These are phyloP conservation scores for Macrolepiota fuliginosa DNA, from an alignment of 768 basidiomycete genomes.

Conservation along the genomic window DNA sequence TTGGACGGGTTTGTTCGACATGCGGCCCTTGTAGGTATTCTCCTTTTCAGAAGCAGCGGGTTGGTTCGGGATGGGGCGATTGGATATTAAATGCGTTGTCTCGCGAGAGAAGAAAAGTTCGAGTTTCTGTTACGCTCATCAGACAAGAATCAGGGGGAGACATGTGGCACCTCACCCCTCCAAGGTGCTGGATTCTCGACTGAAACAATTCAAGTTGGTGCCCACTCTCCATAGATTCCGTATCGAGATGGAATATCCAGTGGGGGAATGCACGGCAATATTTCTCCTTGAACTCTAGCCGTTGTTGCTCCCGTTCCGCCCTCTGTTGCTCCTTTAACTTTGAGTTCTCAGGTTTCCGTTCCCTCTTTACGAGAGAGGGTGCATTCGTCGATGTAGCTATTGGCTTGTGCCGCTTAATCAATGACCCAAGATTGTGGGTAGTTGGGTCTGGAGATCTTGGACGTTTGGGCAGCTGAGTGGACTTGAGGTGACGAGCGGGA, in stretches of 20 bases:
- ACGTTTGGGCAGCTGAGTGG: conserved; percentile 21
- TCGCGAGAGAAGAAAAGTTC: conserved; percentile 87
- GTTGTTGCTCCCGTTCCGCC: conserved; percentile 51
- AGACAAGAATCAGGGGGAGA: conserved; percentile 8
- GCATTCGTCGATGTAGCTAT: conserved; percentile 31
- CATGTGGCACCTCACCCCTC: conserved; percentile 61
- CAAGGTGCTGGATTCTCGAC: conserved; percentile 60
- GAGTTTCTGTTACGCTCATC: conserved; percentile 50
- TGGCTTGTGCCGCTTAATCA: not conserved
- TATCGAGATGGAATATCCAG: conserved; percentile 86
- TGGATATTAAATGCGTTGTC: conserved; percentile 86
- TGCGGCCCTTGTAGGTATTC: conserved; percentile 38
- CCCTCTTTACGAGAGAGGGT: conserved; percentile 18
- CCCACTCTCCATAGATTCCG: conserved; percentile 44
- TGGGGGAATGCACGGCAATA: conserved; percentile 82
- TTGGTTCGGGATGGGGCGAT: conserved; percentile 36
- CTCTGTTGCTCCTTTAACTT: conserved; percentile 32
- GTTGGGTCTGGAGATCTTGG: conserved; percentile 11
- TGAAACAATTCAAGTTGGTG: conserved; percentile 42
- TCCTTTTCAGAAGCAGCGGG: conserved; percentile 57
- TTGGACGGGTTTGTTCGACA: conserved; percentile 19
- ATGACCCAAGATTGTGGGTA: conserved; percentile 6
- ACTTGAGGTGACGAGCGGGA: conserved; percentile 32
- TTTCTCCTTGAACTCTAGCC: conserved; percentile 77
- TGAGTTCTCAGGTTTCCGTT: not conserved